Evolutionary conservation across 352 stramenopile species (phyloP), one percentile per base, ranked within the genome.

Genomic region (Phytophthora citricola): DNA sequence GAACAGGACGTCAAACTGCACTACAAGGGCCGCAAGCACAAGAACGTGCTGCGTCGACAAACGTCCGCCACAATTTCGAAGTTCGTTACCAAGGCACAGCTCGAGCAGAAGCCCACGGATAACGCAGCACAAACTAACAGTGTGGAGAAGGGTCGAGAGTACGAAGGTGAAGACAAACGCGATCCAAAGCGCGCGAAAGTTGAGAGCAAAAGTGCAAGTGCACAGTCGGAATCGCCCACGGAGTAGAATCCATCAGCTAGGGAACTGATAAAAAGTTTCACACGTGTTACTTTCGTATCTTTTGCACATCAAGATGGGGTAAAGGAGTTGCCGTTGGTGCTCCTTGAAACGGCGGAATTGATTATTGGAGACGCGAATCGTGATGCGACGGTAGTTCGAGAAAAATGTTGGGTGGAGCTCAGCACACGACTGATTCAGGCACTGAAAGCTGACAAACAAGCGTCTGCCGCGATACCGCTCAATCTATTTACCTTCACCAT

Each of bases 11-110:
- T 91, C 0, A 81, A 71, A 39, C 63, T 93, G 36, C 88, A 95
- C 65, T 70, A 66, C 43, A 90, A 92, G 55, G 88, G 88, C 41
- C 92, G 92, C 66, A 89, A 87, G 38, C 88, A 95, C 79, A 93
- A 95, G 73, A 91, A 91, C 51, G 82, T 89, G 51, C 36, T 91
- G 43, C 80, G 84, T 45, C 63, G 71, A 26, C 62, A 81, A 22
- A 74, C 76, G 20, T 75, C 81, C 0, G 70, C 72, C 3, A 87
- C 83, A 8, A 73, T 90, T 26, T 88, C 83, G 22, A 79, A 87
- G 63, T 74, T 85, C 27, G 66, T 82, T 4, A 48, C 62, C 7
- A 75, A 76, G 59, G 60, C 64, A 2, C 66, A 58, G 10, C 24
- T 66, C 64, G 60, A 58, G 22, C 66, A 58, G 44, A 27, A 58